phyloP scores from a whole-genome alignment of 2,329 filamentous ascomycete genomes.

The Arachnopeziza araneosa region DNA sequence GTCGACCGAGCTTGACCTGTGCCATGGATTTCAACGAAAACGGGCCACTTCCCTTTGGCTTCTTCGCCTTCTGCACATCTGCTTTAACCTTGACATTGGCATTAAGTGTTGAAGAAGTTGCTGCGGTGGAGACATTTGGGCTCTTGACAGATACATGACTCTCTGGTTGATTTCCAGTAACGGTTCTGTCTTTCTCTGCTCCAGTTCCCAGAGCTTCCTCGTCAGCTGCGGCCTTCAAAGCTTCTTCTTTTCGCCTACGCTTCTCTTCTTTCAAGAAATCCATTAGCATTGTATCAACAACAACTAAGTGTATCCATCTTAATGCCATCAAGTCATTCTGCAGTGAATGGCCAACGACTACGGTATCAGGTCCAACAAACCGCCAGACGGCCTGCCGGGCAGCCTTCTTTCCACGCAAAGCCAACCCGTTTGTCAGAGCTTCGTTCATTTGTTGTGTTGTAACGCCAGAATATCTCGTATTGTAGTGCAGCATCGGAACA shows the following conservation, averaged over 20 bases:
- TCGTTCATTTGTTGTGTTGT: conserved; percentile 34
- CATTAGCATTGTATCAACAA: conserved; percentile 39
- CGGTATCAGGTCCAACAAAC: conserved; percentile 40
- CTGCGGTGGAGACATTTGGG: not conserved
- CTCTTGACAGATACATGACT: not conserved
- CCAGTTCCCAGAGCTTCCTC: not conserved
- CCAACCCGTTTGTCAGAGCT: conserved; percentile 30
- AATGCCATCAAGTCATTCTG: conserved; percentile 39
- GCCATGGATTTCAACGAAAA: conserved; percentile 9
- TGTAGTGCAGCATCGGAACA: conserved; percentile 41
- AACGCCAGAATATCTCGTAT: conserved; percentile 47
- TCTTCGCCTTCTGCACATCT: conserved; percentile 3
- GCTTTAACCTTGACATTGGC: not conserved
- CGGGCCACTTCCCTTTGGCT: conserved; percentile 1
- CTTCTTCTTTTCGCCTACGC: not conserved
- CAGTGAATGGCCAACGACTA: conserved; percentile 43
- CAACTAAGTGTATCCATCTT: conserved; percentile 41
- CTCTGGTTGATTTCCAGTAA: not conserved
- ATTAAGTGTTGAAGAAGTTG: not conserved
- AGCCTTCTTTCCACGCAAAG: conserved; percentile 37
- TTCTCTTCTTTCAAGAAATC: not conserved
- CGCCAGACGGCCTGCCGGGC: conserved; percentile 39
- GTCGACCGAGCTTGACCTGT: conserved; percentile 3
- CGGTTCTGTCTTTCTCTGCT: not conserved
- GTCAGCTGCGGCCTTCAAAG: conserved; percentile 1